These are phyloP conservation scores for Endocalyx cinctus DNA, from an alignment of 2,329 filamentous ascomycete species.

Conservation along the genomic window DNA sequence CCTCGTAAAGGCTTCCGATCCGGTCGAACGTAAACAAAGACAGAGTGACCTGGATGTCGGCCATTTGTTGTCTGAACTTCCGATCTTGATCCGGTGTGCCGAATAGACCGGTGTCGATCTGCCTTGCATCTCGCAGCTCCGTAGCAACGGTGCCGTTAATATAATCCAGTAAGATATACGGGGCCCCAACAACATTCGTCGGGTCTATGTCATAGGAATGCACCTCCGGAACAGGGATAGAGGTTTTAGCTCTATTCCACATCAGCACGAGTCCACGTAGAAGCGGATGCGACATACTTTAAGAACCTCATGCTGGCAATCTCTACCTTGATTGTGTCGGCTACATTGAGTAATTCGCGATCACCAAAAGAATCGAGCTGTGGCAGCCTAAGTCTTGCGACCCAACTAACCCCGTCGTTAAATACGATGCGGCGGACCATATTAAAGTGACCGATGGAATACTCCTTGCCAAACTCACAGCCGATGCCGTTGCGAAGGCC, in stretches of 20 bases:
- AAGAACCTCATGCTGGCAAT: conserved; percentile 9
- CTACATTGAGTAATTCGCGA: background rate
- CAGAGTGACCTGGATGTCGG: conserved; percentile 3
- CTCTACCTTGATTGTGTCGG: conserved; percentile 7
- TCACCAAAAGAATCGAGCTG: too few relatives aligned
- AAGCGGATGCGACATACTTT: conserved; percentile 1
- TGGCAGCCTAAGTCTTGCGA: conserved; percentile 5
- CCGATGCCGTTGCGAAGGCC: conserved; percentile 4
- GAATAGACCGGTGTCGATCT: background rate
- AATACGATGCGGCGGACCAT: conserved; percentile 8
- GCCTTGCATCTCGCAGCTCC: background rate
- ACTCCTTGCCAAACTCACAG: background rate
- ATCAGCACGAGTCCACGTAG: too few relatives aligned
- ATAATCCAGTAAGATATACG: conserved; percentile 9
- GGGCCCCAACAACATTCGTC: conserved; percentile 4
- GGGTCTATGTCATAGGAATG: conserved; percentile 1
- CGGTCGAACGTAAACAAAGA: conserved; percentile 2
- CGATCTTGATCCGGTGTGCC: conserved; percentile 7
- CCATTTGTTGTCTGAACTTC: conserved; percentile 5
- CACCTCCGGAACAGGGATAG: conserved; percentile 5
- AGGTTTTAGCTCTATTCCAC: conserved; percentile 3
- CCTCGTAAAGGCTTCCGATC: conserved; percentile 5
- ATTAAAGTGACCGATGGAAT: conserved; percentile 4
- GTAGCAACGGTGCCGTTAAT: conserved; percentile 2
- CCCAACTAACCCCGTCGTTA: conserved; percentile 6